Conservation (phyloP, 1,139 yeast species). For the Nakaseomyces kungkrabaensis region DNA sequence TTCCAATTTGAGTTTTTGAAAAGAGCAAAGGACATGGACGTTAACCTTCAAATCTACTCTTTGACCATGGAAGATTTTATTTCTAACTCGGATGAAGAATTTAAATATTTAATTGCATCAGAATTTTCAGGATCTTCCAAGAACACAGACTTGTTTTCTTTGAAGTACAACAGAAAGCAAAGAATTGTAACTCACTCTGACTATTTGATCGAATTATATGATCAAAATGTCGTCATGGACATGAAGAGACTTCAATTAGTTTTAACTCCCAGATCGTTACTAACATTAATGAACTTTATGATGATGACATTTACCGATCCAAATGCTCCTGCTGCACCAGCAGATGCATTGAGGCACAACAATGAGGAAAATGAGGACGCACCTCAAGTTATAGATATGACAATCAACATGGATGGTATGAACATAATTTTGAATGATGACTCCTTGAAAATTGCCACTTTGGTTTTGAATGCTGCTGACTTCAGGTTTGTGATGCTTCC, state of each 20-base stretch:
- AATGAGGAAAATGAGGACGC: conserved; percentile 45
- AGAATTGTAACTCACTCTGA: conserved; percentile 52
- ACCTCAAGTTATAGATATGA: conserved; percentile 66
- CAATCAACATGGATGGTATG: conserved; percentile 62
- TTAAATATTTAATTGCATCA: conserved; percentile 64
- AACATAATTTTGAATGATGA: conserved; percentile 75
- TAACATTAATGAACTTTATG: conserved; percentile 71
- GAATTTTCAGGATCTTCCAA: conserved; percentile 33
- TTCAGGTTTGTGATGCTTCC: conserved; percentile 60
- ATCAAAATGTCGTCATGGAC: conserved; percentile 64
- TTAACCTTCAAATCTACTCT: conserved; percentile 55
- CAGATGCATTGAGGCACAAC: conserved; percentile 59
- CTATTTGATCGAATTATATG: conserved; percentile 56
- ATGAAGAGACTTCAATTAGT: conserved; percentile 75
- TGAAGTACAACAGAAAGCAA: conserved; percentile 50
- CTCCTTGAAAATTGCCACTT: conserved; percentile 69
- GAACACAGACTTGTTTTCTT: conserved; percentile 45
- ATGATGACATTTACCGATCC: conserved; percentile 85
- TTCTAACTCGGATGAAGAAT: conserved; percentile 49
- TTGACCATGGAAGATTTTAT: conserved; percentile 67
- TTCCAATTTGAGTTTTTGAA: conserved; percentile 52
- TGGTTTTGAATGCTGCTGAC: conserved; percentile 65
- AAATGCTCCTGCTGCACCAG: conserved; percentile 55
- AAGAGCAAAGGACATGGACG: conserved; percentile 52
- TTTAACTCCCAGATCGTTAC: conserved; percentile 64